Evolutionary conservation across 768 basidiomycete species (phyloP).

Genomic region (Suillus variegatus): DNA sequence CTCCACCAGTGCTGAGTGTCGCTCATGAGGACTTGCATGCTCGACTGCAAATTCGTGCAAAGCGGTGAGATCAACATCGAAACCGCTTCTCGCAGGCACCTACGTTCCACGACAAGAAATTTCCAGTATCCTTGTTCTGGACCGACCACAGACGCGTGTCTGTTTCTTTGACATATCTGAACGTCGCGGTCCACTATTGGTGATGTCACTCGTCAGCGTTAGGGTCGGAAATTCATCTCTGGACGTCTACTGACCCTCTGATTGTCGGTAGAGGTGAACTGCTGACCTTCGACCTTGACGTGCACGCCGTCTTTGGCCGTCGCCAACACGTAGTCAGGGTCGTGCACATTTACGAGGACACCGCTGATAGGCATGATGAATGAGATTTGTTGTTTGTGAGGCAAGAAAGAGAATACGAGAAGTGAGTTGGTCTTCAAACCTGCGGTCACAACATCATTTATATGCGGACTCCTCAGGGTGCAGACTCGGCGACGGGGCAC

Average conservation of each 20-base stretch:
- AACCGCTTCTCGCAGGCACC: not conserved
- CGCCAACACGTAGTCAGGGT: not conserved
- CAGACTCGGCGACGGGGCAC: not conserved
- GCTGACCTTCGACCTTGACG: not conserved
- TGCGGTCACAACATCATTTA: not conserved
- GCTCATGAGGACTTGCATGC: not conserved
- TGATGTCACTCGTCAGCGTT: not conserved
- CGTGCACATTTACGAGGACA: not conserved
- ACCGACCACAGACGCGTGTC: not conserved
- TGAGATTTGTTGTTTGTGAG: not conserved
- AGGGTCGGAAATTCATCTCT: not conserved
- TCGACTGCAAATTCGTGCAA: not conserved
- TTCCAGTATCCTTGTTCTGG: not conserved
- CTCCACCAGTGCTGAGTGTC: not conserved
- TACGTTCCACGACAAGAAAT: not conserved
- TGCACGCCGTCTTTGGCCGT: fast-evolving
- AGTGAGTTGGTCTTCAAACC: not conserved
- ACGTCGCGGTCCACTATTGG: not conserved
- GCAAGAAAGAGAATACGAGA: not conserved
- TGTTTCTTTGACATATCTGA: fast-evolving
- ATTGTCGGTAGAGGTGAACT: not conserved
- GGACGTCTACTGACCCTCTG: not conserved
- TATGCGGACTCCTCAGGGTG: not conserved
- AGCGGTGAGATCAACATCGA: not conserved
- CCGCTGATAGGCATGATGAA: not conserved